A percentile compares a stretch with the other conserved stretches of the same genome.
These are phyloP conservation scores for Rhipidocladum racemiflorum DNA, from an alignment of 176 grass and related monocot genomes.

Conservation along the genomic window DNA sequence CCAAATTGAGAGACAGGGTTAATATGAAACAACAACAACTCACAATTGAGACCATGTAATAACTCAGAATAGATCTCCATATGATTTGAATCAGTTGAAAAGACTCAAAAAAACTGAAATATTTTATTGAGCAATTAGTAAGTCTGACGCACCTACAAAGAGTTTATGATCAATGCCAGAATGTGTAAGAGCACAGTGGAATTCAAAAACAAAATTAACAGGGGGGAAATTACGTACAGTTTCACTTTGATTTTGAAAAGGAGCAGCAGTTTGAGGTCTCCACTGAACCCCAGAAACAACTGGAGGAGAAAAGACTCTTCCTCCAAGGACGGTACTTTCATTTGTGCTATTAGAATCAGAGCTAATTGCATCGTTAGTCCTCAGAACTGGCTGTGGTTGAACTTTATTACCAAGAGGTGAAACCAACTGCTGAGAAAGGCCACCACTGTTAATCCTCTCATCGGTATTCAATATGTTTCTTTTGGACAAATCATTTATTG, in stretches of 20 bases:
- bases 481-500: conserved; percentile 53
- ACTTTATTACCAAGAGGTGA: conserved; percentile 70
- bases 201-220: conserved; percentile 3
- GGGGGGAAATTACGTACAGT: conserved; percentile 45
- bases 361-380: conserved; percentile 50
- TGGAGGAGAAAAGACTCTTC: conserved; percentile 69
- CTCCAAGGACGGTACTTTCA: conserved; percentile 56
- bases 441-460: conserved; percentile 45
- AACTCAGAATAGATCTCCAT: background rate
- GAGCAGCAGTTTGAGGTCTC: conserved; percentile 62
- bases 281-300: conserved; percentile 74
- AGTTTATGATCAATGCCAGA: conserved; percentile 15
- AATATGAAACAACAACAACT: conserved; percentile 25
- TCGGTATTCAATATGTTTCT: conserved; percentile 50
- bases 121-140: background rate
- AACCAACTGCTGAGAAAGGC: conserved; percentile 51
- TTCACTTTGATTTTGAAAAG: conserved; percentile 85
- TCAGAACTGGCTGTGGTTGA: conserved; percentile 53
- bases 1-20: background rate
- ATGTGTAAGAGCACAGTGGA: conserved; percentile 13
- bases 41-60: background rate
- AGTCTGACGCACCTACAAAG: background rate
- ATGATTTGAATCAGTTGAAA: background rate
- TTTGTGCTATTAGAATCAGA: conserved; percentile 52
- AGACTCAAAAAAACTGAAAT: background rate